Evolutionary conservation across 768 basidiomycete genomes (phyloP).

Genomic region (Russula foetens): DNA sequence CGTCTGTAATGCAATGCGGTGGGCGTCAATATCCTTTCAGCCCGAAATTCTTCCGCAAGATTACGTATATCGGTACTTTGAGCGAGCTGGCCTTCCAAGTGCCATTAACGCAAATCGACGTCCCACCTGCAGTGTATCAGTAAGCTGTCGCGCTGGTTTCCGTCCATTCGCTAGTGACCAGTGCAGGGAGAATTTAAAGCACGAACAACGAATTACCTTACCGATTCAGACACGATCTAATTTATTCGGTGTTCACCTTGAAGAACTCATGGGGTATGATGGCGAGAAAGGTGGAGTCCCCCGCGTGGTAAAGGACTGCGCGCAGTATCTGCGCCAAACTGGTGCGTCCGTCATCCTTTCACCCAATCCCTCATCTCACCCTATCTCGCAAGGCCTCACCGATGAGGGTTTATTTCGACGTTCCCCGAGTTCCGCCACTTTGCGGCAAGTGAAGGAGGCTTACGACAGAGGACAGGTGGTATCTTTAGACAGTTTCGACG

Average conservation of each 20-base stretch:
- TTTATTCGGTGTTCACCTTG: slow-evolving; percentile 73
- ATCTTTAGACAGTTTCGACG: slow-evolving; percentile 64
- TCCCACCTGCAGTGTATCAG: slow-evolving; percentile 78
- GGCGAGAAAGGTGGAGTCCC: slow-evolving; percentile 83
- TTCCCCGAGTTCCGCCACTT: slow-evolving; percentile 62
- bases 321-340: slow-evolving; percentile 58
- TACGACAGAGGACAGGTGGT: slow-evolving; percentile 82
- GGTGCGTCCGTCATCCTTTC: slow-evolving; percentile 27
- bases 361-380: background rate
- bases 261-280: slow-evolving; percentile 75
- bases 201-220: slow-evolving; percentile 59
- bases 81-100: slow-evolving; percentile 70
- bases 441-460: slow-evolving; percentile 72
- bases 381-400: slow-evolving; percentile 36
- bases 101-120: slow-evolving; percentile 82
- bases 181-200: slow-evolving; percentile 67
- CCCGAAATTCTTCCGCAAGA: slow-evolving; percentile 86
- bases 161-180: background rate
- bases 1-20: background rate
- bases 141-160: slow-evolving; percentile 30
- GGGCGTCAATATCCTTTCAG: slow-evolving; percentile 29
- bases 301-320: slow-evolving; percentile 67
- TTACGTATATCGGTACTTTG: slow-evolving; percentile 66
- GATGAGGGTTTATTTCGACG: slow-evolving; percentile 79
- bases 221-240: slow-evolving; percentile 54